These are phyloP conservation scores for Boletus reticuloceps DNA, from an alignment of 768 basidiomycete genomes.

Conservation along the genomic window DNA sequence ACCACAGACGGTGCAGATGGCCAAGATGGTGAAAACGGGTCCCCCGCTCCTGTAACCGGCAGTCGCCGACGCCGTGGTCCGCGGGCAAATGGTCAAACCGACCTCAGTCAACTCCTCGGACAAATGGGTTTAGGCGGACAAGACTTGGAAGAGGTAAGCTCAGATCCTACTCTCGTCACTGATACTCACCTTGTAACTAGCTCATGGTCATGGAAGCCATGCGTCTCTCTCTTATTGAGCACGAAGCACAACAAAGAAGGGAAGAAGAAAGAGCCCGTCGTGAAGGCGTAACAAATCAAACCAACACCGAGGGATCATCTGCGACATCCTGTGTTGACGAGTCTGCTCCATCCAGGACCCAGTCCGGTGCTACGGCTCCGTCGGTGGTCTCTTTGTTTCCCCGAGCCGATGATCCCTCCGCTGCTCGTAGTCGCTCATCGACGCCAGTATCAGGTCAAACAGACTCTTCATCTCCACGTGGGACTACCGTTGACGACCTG, in stretches of 20 bases:
- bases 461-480: conserved; percentile 27
- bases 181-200: conserved; percentile 41
- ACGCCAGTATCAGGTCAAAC: conserved; percentile 37
- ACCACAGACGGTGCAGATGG: conserved; percentile 54
- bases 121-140: conserved; percentile 74
- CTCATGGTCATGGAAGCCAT: conserved; percentile 99
- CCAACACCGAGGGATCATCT: conserved; percentile 25
- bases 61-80: conserved; percentile 62
- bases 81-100: conserved; percentile 47
- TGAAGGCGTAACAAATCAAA: conserved; percentile 38
- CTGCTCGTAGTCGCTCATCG: conserved; percentile 25
- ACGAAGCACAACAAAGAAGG: conserved; percentile 88
- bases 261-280: conserved; percentile 68
- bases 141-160: conserved; percentile 85
- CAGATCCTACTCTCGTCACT: conserved; percentile 23
- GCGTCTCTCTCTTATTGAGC: conserved; percentile 90
- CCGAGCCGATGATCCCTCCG: conserved; percentile 11
- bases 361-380: conserved; percentile 2
- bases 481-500: conserved; percentile 25
- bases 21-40: conserved; percentile 37
- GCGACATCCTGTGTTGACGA: conserved; percentile 2
- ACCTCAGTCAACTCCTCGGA: conserved; percentile 60
- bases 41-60: conserved; percentile 34
- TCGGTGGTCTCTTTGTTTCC: background rate
- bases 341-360: conserved; percentile 2